Evolutionary conservation across 768 basidiomycete genomes (phyloP), one percentile per base, ranked within the genome.

Genomic region (Kwoniella bestiolae): DNA sequence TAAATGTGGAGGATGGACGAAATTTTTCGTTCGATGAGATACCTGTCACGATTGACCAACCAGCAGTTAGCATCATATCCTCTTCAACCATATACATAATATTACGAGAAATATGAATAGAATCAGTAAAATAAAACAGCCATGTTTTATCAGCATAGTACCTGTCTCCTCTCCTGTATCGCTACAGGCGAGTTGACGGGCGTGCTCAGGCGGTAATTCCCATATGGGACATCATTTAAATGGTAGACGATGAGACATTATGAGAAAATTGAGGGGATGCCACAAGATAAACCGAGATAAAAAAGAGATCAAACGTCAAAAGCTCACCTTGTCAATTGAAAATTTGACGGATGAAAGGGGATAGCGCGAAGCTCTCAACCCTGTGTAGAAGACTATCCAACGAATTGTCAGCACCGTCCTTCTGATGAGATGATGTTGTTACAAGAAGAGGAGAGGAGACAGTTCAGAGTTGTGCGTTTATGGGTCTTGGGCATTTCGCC

Each of bases 201-300:
- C 58, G 38, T 52, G 64, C 74, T 78, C 77, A 76, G 77, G 74
- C 77, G 77, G 77, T 78, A 78, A 78, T 78, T 78, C 77, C 70
- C 77, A 71, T 62, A 71, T 68, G 74, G 70, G 69, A 67, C 77
- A 78, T 78, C 77, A 78, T 73, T 62, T 49, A 52, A 41, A 38
- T n/a, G 1, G 14, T 35, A 63, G 63, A 61, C 25, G 52, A 21
- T 26, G 53, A 50, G 14, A 31, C 38, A 28, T 32, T 50, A 5
- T n/a, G 23, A 5, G 7, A 47, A n/a, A 21, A 63, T 31, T 47
- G 18, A 61, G 38, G 57, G 2, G 51, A 59, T n/a, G n/a, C n/a
- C n/a, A n/a, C 14, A 41, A 34, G 4, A 55, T 25, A 26, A 35
- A 26, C 23, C 18, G 12, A 41, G 23, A 56, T 0, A 29, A 35